Evolutionary conservation across 495 filamentous ascomycete species (phyloP), one percentile per base, ranked within the genome.

Genomic region (Penicillium turbatum): DNA sequence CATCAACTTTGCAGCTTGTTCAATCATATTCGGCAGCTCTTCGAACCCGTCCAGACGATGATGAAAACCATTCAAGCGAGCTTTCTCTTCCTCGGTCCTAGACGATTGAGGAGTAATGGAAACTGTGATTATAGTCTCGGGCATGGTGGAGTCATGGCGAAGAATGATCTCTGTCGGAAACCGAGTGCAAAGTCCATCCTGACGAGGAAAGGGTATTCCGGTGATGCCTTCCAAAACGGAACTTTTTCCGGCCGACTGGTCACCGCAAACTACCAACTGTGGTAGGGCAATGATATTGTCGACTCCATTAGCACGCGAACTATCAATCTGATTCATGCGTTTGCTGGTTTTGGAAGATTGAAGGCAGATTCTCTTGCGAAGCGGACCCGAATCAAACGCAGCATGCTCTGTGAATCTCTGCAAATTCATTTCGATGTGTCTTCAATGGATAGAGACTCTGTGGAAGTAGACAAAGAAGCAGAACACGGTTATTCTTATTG

Each of bases 191-290:
- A 78, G 38, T 1, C 64, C 66, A 53, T 64, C 63, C 27, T 72
- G 47, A 11, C 61, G 53, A 16, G 74, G 75, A 43, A 78, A 78
- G 3, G 69, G 61, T 7, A 71, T 54, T 8, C 62, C 63, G n/a
- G 60, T 72, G 13, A 79, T 63, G 5, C 62, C 73, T 54, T 79
- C 76, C 0, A 79, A 58, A 13, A 76, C 69, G n/a, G 72, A 76
- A 55, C 72, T 76, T 53, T 79, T 79, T 1, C 76, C 75, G 13
- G 63, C 57, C 3, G 68, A 74, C 49, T 78, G 72, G 48, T 87
- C 82, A 11, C 86, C 85, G 47, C 81, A 82, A 7, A 88, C 86
- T 4, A 85, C 76, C 26, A 90, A 73, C 56, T 88, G 83, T 0
- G 86, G 86, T 0, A 89, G 70, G 4, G 76, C 69, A 17, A 88